phyloP scores from a whole-genome alignment of 108 stramenopile species.

The Discostella stelligeroides region DNA sequence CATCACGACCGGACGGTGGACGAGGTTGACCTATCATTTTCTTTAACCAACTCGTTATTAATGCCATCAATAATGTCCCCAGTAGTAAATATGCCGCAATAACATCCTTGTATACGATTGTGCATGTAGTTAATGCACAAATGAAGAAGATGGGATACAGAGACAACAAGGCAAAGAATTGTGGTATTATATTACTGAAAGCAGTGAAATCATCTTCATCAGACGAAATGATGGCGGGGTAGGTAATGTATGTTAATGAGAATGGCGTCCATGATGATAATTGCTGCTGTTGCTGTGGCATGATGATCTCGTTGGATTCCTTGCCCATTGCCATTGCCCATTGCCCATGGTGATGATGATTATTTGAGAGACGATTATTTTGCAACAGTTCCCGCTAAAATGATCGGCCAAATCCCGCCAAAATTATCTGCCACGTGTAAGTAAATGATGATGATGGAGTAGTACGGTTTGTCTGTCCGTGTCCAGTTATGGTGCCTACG shows the following conservation, averaged over 20 bases:
- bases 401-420: too few relatives aligned
- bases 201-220: not conserved
- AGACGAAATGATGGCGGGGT: slow-evolving; percentile 12
- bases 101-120: slow-evolving; percentile 38
- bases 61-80: slow-evolving; percentile 13
- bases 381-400: too few relatives aligned
- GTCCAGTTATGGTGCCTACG: too few relatives aligned
- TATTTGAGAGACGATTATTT: too few relatives aligned
- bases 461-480: too few relatives aligned
- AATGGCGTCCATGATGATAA: slow-evolving; percentile 20
- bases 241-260: slow-evolving; percentile 43
- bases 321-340: not conserved
- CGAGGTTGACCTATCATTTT: slow-evolving; percentile 21
- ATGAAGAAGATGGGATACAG: slow-evolving; percentile 35
- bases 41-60: slow-evolving; percentile 14
- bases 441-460: too few relatives aligned
- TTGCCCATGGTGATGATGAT: not conserved
- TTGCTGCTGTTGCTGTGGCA: not conserved
- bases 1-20: slow-evolving; percentile 21
- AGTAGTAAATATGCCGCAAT: slow-evolving; percentile 30
- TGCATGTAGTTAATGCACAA: slow-evolving; percentile 19
- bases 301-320: not conserved
- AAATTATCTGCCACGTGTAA: too few relatives aligned
- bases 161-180: slow-evolving; percentile 30
- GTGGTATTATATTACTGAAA: not conserved